Conservation (phyloP, 225 moss, liverwort and hornwort species). For the Neckera pumila region DNA sequence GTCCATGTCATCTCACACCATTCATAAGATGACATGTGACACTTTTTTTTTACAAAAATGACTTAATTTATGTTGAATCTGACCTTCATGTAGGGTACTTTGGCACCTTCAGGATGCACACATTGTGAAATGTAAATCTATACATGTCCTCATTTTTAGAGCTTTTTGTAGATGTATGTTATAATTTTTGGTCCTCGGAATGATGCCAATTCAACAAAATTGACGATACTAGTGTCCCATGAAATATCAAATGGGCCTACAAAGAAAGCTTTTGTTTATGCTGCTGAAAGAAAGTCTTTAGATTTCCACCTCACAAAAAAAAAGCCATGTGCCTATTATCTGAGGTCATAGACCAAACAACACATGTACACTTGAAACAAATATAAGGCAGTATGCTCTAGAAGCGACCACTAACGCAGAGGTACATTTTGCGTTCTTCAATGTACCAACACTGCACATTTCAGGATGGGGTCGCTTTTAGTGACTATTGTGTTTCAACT, state of each 20-base stretch:
- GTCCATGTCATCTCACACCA: too few relatives aligned
- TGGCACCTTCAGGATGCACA: fast-evolving
- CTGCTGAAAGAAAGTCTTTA: not conserved
- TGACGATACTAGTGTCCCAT: too few relatives aligned
- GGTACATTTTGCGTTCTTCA: too few relatives aligned
- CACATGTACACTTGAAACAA: not conserved
- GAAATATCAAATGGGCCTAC: not conserved
- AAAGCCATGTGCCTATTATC: fast-evolving
- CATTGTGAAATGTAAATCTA: not conserved
- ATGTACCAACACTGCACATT: too few relatives aligned
- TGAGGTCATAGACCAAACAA: not conserved
- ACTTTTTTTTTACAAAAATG: not conserved
- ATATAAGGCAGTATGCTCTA: too few relatives aligned
- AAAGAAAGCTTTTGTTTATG: not conserved
- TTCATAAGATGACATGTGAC: too few relatives aligned
- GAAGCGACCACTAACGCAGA: too few relatives aligned
- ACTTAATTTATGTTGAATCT: too few relatives aligned
- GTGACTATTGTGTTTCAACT: fast-evolving
- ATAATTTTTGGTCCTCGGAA: fast-evolving
- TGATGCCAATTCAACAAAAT: too few relatives aligned
- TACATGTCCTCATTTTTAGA: not conserved
- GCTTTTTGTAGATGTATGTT: too few relatives aligned
- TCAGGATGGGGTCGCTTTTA: too few relatives aligned
- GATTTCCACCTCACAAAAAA: not conserved
- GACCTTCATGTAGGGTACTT: too few relatives aligned